Evolutionary conservation across 2,329 filamentous ascomycete species (phyloP).

Genomic region (Lojkania enalia): DNA sequence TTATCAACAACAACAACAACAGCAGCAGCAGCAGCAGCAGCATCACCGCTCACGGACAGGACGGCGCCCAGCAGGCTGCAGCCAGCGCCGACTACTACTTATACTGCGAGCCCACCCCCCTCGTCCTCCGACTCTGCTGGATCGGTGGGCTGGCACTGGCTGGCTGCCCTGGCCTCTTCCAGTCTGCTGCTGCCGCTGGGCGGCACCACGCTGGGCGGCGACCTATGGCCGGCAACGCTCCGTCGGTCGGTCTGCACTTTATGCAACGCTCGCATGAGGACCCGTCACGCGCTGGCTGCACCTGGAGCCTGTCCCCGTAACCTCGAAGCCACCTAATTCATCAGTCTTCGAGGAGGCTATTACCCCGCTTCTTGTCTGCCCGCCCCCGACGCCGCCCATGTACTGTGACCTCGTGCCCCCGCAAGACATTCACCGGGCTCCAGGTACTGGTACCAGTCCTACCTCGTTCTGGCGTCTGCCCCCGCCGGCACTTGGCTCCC

Average conservation of each 20-base stretch:
- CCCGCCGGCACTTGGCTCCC: slow-evolving; percentile 38
- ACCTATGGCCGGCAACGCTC: slow-evolving; percentile 4
- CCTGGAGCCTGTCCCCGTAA: slow-evolving; percentile 31
- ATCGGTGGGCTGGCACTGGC: no score
- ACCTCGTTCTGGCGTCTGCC: slow-evolving; percentile 21
- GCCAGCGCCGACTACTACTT: neutral
- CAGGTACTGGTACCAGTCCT: slow-evolving; percentile 33
- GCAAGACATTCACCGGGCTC: slow-evolving; percentile 8
- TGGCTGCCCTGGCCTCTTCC: neutral
- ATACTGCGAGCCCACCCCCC: neutral
- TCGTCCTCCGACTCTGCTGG: no score
- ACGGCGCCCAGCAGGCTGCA: neutral
- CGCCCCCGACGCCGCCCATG: slow-evolving; percentile 23
- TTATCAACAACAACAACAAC: no score
- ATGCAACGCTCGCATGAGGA: slow-evolving; percentile 35
- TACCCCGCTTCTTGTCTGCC: slow-evolving; percentile 44
- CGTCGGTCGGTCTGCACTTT: slow-evolving; percentile 28
- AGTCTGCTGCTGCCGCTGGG: neutral
- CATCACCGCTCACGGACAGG: no score
- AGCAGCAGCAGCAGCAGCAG: no score
- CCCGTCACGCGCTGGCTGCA: slow-evolving; percentile 40
- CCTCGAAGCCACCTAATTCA: slow-evolving; percentile 43
- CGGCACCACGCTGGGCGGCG: neutral
- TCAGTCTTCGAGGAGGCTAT: slow-evolving; percentile 32
- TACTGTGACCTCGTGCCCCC: slow-evolving; percentile 32